These are phyloP conservation scores for Byssothecium circinans DNA, from an alignment of 2,329 filamentous ascomycete genomes.

Conservation along the genomic window DNA sequence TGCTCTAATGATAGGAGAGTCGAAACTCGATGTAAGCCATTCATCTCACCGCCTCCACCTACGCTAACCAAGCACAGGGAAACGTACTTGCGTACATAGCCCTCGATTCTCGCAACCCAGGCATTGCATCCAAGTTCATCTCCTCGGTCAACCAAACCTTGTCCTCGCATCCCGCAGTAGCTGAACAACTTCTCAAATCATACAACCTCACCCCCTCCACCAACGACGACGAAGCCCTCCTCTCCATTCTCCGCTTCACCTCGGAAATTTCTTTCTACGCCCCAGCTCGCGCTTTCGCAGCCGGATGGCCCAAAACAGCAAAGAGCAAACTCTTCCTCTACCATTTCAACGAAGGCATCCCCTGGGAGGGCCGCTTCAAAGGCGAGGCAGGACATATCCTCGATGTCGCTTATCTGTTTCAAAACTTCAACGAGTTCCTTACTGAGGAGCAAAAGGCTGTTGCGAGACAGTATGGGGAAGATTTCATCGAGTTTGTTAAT, in stretches of 20 bases:
- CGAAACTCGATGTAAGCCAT: constrained; percentile 48
- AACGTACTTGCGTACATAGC: constrained; percentile 31
- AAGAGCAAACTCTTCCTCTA: constrained; percentile 36
- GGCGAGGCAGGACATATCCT: constrained; percentile 39
- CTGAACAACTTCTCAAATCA: constrained; percentile 32
- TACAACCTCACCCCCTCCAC: constrained; percentile 46
- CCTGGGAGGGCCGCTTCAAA: constrained; percentile 39
- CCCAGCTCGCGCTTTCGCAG: constrained; percentile 46
- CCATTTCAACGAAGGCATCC: constrained; percentile 39
- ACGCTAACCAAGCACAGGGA: constrained; percentile 11
- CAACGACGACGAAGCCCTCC: constrained; percentile 47
- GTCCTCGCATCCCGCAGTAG: constrained; percentile 21
- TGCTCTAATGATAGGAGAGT: constrained; percentile 53
- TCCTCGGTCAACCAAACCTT: constrained; percentile 36
- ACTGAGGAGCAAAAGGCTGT: constrained; percentile 24
- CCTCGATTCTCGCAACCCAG: constrained; percentile 27
- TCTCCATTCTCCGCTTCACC: constrained; percentile 47
- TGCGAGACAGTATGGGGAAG: constrained; percentile 27
- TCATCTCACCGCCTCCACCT: background rate
- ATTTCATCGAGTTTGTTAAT: constrained; percentile 39
- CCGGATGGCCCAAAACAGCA: constrained; percentile 34
- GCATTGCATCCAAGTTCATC: constrained; percentile 41
- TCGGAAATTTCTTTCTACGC: constrained; percentile 53
- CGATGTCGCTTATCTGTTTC: constrained; percentile 38
- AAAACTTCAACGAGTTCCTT: constrained; percentile 36